Evolutionary conservation across 768 basidiomycete genomes (phyloP).

Genomic region (Hysterangium stoloniferum): DNA sequence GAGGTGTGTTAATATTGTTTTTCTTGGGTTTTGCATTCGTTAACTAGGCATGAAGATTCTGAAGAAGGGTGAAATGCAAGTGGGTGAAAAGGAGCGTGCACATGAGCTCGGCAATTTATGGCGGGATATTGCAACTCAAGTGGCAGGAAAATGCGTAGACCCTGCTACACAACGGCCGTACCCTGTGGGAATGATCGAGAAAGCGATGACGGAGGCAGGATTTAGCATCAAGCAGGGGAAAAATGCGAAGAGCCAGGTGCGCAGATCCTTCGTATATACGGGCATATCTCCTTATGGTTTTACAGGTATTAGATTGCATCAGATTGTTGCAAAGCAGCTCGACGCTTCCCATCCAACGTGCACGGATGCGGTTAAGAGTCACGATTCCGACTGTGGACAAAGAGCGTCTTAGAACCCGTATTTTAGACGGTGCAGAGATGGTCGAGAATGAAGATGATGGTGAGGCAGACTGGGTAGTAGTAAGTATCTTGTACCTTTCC

Average conservation of each 20-base stretch:
- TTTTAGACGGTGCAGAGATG: slow-evolving; percentile 68
- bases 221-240: slow-evolving; percentile 86
- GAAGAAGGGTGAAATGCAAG: slow-evolving; percentile 93
- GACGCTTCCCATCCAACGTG: slow-evolving; percentile 87
- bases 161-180: slow-evolving; percentile 85
- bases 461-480: slow-evolving; percentile 77
- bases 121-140: slow-evolving; percentile 86
- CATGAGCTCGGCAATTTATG: slow-evolving; percentile 80
- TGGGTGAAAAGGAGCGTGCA: slow-evolving; percentile 93
- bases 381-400: slow-evolving; percentile 61
- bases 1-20: slow-evolving; percentile 44
- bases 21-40: background rate
- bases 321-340: slow-evolving; percentile 73
- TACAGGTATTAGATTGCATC: slow-evolving; percentile 85
- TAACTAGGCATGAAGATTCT: slow-evolving; percentile 57
- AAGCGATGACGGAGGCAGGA: slow-evolving; percentile 92
- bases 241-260: slow-evolving; percentile 88
- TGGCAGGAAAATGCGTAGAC: slow-evolving; percentile 94
- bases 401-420: slow-evolving; percentile 58
- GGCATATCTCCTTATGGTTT: background rate
- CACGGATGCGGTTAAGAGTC: slow-evolving; percentile 86
- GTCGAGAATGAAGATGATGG: slow-evolving; percentile 77
- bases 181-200: slow-evolving; percentile 93
- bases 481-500: slow-evolving; percentile 33
- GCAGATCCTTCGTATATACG: slow-evolving; percentile 11